phyloP scores from a whole-genome alignment of 352 stramenopile species.

The Blastocystis sp. region DNA sequence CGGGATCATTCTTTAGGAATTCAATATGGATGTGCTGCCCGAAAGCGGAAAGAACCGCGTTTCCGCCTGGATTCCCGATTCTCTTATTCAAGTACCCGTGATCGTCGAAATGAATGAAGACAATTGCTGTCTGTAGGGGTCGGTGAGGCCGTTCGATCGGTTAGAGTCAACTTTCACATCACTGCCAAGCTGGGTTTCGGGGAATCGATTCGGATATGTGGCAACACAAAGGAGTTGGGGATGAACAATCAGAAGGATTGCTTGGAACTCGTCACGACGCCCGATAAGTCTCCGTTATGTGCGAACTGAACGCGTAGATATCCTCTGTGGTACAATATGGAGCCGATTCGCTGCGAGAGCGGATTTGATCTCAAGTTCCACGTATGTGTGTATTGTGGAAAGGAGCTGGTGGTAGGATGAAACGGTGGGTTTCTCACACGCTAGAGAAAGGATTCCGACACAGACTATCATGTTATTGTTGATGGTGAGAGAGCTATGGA shows the following conservation, averaged over 20 bases:
- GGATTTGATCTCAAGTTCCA: not conserved
- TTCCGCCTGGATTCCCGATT: not conserved
- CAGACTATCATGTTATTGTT: not conserved
- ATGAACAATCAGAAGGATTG: constrained; percentile 5
- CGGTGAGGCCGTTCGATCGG: not conserved
- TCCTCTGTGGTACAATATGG: constrained; percentile 76
- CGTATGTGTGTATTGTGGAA: constrained; percentile 17
- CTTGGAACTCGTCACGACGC: constrained; percentile 68
- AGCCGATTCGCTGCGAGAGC: constrained; percentile 65
- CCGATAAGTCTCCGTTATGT: constrained; percentile 66
- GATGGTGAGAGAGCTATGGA: not conserved
- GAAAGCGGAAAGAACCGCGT: not conserved
- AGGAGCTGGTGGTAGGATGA: not conserved
- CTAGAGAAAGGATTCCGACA: constrained; percentile 44
- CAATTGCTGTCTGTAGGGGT: not conserved
- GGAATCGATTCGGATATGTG: constrained; percentile 37
- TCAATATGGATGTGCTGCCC: too few species aligned
- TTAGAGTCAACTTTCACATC: constrained; percentile 49
- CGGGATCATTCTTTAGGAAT: not conserved
- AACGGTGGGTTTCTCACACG: not conserved
- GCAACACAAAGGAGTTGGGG: constrained; percentile 8
- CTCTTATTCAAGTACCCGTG: not conserved
- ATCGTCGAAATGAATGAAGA: constrained; percentile 23
- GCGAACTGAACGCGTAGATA: constrained; percentile 27
- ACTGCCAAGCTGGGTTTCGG: constrained; percentile 46